Percentiles rank a stretch among this genome's conserved stretches.
phyloP scores from a whole-genome alignment of 257 asterid genomes.

The Dorcoceras hygrometricum region DNA sequence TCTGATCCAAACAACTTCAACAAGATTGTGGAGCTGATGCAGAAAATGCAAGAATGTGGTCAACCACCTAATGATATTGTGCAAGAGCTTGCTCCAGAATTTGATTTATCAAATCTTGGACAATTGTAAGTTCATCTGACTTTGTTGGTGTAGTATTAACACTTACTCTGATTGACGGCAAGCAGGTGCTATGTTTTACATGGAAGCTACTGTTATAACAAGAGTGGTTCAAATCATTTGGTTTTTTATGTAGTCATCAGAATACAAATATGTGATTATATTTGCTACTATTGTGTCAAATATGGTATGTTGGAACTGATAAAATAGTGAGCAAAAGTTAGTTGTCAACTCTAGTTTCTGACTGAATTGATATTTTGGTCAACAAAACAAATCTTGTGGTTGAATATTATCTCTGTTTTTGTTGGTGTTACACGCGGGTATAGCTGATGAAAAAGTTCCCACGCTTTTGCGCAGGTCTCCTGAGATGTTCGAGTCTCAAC shows the following conservation, averaged over 20 bases:
- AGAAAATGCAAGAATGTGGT: conserved; percentile 99
- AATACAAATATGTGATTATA: neutral
- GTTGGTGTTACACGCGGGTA: neutral
- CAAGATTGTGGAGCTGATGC: conserved; percentile 96
- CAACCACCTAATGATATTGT: conserved; percentile 95
- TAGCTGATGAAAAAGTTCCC: conserved; percentile 9
- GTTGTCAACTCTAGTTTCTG: conserved; percentile 3
- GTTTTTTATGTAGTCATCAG: conserved; percentile 5
- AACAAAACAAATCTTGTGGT: neutral
- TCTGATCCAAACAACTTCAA: conserved; percentile 79
- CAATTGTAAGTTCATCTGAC: conserved; percentile 60
- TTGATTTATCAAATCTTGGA: conserved; percentile 72
- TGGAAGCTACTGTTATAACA: neutral
- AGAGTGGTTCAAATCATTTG: neutral
- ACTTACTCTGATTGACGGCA: neutral
- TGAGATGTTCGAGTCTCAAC: conserved; percentile 73
- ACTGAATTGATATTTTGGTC: neutral
- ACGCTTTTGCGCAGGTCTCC: conserved; percentile 61
- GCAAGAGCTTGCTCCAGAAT: conserved; percentile 87
- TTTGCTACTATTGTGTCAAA: conserved; percentile 2
- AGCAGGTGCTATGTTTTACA: neutral
- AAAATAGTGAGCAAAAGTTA: neutral
- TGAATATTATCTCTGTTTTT: neutral
- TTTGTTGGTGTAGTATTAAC: neutral
- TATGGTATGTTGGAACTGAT: neutral